A percentile compares a stretch with the other conserved stretches of the same genome.
Evolutionary conservation across 75 land plant species (phyloP).

Genomic region (Isoetes taiwanensis): DNA sequence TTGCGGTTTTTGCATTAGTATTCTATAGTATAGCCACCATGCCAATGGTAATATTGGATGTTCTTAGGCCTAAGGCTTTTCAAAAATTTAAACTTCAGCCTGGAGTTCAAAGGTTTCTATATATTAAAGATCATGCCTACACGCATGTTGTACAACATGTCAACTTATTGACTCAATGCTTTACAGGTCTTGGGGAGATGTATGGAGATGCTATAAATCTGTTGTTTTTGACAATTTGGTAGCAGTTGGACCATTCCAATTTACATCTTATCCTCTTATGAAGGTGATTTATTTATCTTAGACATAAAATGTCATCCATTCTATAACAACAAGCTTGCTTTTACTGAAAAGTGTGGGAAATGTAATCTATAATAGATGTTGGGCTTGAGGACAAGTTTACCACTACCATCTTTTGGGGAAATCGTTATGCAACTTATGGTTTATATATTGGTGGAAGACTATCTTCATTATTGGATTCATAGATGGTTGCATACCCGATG

Average conservation of each 20-base stretch:
- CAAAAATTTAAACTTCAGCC: slow-evolving; percentile 90
- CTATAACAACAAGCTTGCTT: no score
- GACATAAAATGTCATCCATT: no score
- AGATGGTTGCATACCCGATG: slow-evolving; percentile 63
- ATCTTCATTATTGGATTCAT: slow-evolving; percentile 81
- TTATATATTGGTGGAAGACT: slow-evolving; percentile 74
- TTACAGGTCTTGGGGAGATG: slow-evolving; percentile 12
- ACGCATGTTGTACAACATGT: no score
- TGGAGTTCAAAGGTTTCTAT: no score
- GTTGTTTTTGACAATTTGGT: slow-evolving; percentile 49
- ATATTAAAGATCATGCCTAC: no score
- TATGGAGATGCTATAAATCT: slow-evolving; percentile 51
- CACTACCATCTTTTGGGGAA: slow-evolving; percentile 63
- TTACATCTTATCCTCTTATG: slow-evolving; percentile 58
- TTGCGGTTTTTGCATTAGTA: no score
- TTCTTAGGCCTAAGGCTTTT: no score
- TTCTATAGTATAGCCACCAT: slow-evolving; percentile 57
- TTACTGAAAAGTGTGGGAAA: no score
- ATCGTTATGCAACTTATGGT: slow-evolving; percentile 44
- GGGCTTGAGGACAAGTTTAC: slow-evolving; percentile 59
- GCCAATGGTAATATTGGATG: slow-evolving; percentile 43
- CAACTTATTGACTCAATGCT: no score
- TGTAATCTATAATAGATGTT: no score
- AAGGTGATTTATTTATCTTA: no score
- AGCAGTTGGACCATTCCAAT: slow-evolving; percentile 72